Evolutionary conservation across 2,329 filamentous ascomycete species (phyloP), one percentile per base, ranked within the genome.

Genomic region (Verticillium klebahnii): DNA sequence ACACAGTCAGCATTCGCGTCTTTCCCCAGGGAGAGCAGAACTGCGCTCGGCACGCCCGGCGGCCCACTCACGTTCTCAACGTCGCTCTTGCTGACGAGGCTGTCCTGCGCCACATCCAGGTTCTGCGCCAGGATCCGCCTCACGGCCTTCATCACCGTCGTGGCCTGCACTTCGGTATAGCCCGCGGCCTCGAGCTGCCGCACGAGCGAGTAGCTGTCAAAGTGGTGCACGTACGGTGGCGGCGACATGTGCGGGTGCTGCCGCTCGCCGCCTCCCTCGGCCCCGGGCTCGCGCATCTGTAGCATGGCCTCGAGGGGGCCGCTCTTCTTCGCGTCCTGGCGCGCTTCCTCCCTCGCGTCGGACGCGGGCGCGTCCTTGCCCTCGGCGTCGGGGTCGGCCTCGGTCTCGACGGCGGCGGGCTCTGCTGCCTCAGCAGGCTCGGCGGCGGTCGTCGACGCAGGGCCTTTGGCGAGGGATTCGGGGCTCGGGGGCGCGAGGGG

Each of bases 151-250:
- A 99, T 99, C 59, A 92, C 82, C 6, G 89, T 92, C 58, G 93
- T 87, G 31, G 92, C 88, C 75, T 97, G 94, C 0, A 82, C 82
- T 55, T 85, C 80, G 1, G 85, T 86, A 75, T 93, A 97, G 0
- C 89, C 90, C 14, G 88, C 87, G 0, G 77, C 78, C 19, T 88
- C 83, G 17, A 99, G 86, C 69, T 92, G 87, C 70, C 90, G 89
- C 17, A 98, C 95, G 5, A 98, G 84, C 15, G 87, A 89, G 75
- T 95, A 99, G 29, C 89, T 97, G 77, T 99, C 94, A 75, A 99
- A 99, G 77, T 98, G 93, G 77, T 99, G 95, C 37, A 97, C 88
- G 72, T 97, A 96, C 1, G 89, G 90, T 8, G 91, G 86, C 0
- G 91, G 85, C 57, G 86, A 82, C 71, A 90, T 84, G 72, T 93